Evolutionary conservation across 371 early-diverging fungal genomes (phyloP).

Genomic region (Paraphysoderma sedebokerense): DNA sequence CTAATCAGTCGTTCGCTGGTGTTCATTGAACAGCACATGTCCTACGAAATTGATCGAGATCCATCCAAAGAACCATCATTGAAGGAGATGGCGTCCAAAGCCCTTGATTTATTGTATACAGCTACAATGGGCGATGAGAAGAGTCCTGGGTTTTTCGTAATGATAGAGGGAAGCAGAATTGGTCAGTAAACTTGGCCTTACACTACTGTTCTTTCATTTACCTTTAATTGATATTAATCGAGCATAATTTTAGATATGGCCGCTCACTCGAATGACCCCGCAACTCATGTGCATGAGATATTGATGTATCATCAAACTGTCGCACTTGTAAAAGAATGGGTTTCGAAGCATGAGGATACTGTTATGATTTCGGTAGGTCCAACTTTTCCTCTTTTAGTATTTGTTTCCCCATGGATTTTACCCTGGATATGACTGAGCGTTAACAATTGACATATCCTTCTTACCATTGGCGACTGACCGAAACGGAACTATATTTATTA

Average conservation of each 20-base stretch:
- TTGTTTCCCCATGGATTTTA: too few relatives aligned
- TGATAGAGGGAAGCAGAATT: constrained; percentile 91
- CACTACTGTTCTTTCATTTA: neutral
- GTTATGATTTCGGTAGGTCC: constrained; percentile 46
- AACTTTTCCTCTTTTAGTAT: constrained; percentile 1
- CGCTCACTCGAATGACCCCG: constrained; percentile 41
- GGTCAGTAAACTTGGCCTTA: too few relatives aligned
- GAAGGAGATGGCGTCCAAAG: constrained; percentile 63
- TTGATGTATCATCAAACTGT: constrained; percentile 47
- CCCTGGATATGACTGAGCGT: too few relatives aligned
- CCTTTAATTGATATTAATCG: neutral
- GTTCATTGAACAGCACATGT: constrained; percentile 47
- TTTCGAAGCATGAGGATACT: constrained; percentile 40
- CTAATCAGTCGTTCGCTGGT: neutral
- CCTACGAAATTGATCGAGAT: constrained; percentile 72
- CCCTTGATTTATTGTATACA: constrained; percentile 39
- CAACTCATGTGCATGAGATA: constrained; percentile 56
- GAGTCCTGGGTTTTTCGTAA: constrained; percentile 64
- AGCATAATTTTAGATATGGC: constrained; percentile 4
- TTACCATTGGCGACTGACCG: too few relatives aligned
- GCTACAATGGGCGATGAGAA: constrained; percentile 19
- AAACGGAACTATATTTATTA: constrained; percentile 16
- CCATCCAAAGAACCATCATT: constrained; percentile 50
- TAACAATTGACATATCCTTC: too few relatives aligned
- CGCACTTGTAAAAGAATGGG: constrained; percentile 33